Evolutionary conservation across 768 basidiomycete genomes (phyloP).

Genomic region (Chalciporus piperatus): DNA sequence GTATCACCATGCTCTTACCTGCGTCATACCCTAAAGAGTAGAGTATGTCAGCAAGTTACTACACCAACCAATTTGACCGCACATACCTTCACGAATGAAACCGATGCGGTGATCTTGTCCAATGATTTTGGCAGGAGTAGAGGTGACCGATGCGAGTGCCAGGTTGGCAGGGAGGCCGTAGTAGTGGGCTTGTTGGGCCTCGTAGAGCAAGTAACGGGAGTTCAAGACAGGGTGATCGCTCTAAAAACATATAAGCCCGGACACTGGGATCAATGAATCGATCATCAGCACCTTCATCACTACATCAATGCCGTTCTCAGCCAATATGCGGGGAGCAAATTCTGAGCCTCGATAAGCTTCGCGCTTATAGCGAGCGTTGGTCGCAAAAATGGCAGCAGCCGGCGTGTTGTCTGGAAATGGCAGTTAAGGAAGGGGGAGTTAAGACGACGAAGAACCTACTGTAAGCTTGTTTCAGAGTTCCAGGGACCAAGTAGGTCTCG

Average conservation of each 20-base stretch:
- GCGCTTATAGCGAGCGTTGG: conserved; percentile 64
- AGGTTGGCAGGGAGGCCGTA: conserved; percentile 66
- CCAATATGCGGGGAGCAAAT: conserved; percentile 59
- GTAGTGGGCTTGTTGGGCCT: conserved; percentile 66
- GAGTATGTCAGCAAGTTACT: background rate
- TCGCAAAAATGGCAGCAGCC: conserved; percentile 77
- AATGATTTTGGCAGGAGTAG: conserved; percentile 65
- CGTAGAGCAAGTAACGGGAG: conserved; percentile 53
- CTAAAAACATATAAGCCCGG: conserved; percentile 27
- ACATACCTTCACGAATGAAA: conserved; percentile 48
- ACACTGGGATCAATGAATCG: conserved; percentile 14
- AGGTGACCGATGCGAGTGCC: conserved; percentile 68
- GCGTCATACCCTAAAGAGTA: conserved; percentile 60
- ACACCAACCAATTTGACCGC: background rate
- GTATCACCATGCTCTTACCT: conserved; percentile 34
- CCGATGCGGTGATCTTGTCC: conserved; percentile 79
- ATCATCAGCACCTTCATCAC: conserved; percentile 53
- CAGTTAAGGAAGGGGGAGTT: background rate
- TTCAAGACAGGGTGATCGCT: conserved; percentile 55
- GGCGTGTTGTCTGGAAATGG: conserved; percentile 48
- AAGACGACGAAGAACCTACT: conserved; percentile 16
- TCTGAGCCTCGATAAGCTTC: conserved; percentile 65
- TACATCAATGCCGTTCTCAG: conserved; percentile 54
- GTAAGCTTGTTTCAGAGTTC: conserved; percentile 71
- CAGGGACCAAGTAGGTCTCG: conserved; percentile 88